Conservation (phyloP, 768 basidiomycete species). For the Russula virescens region DNA sequence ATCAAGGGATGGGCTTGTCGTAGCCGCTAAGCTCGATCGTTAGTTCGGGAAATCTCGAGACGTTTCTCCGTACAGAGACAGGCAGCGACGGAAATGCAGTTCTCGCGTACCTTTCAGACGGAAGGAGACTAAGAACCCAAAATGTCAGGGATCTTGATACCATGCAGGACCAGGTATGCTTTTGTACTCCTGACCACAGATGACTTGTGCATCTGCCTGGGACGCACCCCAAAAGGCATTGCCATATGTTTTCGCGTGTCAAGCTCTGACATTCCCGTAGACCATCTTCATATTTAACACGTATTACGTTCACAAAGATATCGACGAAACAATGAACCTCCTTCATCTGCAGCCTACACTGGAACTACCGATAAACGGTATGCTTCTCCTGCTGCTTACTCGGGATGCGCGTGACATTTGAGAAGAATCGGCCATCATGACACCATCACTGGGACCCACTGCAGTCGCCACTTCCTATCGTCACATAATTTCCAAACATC, state of each 20-base stretch:
- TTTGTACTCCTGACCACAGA: no score
- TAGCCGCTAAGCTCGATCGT: constrained; percentile 13
- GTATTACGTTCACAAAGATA: constrained; percentile 61
- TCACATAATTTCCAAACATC: constrained; percentile 54
- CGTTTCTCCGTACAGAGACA: constrained; percentile 64
- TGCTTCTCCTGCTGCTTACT: constrained; percentile 17
- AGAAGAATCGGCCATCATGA: constrained; percentile 52
- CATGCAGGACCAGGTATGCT: constrained; percentile 59
- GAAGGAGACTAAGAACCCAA: constrained; percentile 62
- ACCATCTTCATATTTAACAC: constrained; percentile 83
- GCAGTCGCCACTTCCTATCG: constrained; percentile 59
- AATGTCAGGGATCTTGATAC: constrained; percentile 72
- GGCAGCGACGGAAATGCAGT: constrained; percentile 63
- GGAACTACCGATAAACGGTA: constrained; percentile 67
- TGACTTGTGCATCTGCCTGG: no score
- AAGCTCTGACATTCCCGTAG: constrained; percentile 30
- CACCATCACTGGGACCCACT: constrained; percentile 61
- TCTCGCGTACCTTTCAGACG: constrained; percentile 75
- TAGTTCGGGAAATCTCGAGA: constrained; percentile 60
- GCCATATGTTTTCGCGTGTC: background rate
- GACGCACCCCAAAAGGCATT: no score
- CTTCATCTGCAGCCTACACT: constrained; percentile 53
- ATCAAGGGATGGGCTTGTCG: background rate
- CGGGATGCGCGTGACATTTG: background rate
- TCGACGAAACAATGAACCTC: constrained; percentile 56